Evolutionary conservation across 257 asterid species (phyloP), one percentile per base, ranked within the genome.

Genomic region (Petunia secreta): DNA sequence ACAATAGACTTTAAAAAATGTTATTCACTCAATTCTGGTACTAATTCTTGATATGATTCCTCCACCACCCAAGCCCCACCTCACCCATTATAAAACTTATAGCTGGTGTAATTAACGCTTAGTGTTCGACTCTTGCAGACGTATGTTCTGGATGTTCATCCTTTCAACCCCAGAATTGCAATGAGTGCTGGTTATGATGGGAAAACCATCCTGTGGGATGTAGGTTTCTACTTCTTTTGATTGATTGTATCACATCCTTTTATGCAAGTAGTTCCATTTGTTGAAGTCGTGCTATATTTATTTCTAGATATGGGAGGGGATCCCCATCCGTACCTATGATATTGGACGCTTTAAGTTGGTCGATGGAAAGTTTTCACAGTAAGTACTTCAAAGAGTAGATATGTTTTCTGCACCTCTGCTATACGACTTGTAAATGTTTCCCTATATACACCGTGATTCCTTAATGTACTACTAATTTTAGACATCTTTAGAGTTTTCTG

Each of bases 111-210:
- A 67, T 81, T 80, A 11, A 9, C 63, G 63, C 65, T 79, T 79
- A 75, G 13, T 71, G 43, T 75, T 75, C 76, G 82, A 73, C 79
- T 50, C 78, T 83, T 86, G 38, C 90, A 95, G 99, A 92, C 99
- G 57, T 96, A 96, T 87, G 99, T 96, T 76, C 81, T 96, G 92
- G 99, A 96, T 68, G 97, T 96, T 86, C 98, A 96, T 91, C 99
- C 99, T 81, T 96, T 96, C 81, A 92, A 93, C 85, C 99, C 99
- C 76, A 89, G 99, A 86, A 91, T 96, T 79, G 99, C 99, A 41
- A 92, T 96, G 99, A 96, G 98, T 82, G 98, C 99, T 86, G 99
- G 99, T 79, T 96, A 96, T 87, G 99, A 96, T 88, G 99, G 99
- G 85, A 92, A 94, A 86, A 90, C 99, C 75, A 93, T 96, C 85